Evolutionary conservation across 768 basidiomycete genomes (phyloP).

Genomic region (Cystobasidium tubakii): DNA sequence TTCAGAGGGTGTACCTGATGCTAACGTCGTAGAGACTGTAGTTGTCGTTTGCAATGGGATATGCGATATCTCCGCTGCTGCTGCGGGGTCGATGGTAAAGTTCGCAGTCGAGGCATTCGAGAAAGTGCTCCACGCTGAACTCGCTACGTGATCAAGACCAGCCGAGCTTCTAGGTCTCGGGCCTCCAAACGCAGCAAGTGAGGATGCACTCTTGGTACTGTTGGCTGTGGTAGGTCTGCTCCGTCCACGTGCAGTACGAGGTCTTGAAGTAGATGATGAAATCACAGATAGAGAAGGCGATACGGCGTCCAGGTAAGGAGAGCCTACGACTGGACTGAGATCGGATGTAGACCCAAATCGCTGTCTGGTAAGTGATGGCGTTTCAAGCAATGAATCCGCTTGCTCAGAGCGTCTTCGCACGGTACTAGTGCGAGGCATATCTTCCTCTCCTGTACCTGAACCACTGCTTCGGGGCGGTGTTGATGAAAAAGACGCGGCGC

Average conservation of each 20-base stretch:
- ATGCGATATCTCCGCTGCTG: not conserved
- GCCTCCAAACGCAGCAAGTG: not conserved
- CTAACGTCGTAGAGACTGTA: not conserved
- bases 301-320: not conserved
- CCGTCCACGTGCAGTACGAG: not conserved
- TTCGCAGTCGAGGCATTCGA: not conserved
- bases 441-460: not conserved
- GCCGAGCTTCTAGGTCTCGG: not conserved
- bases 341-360: not conserved
- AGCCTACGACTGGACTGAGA: slow-evolving; percentile 5
- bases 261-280: not conserved
- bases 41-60: not conserved
- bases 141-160: not conserved
- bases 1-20: not conserved
- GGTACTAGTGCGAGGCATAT: not conserved
- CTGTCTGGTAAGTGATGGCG: slow-evolving; percentile 1
- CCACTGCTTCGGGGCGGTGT: not conserved
- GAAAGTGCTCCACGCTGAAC: not conserved
- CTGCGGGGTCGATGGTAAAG: not conserved
- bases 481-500: not conserved
- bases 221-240: not conserved
- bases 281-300: slow-evolving; percentile 14
- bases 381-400: not conserved
- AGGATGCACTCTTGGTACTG: not conserved
- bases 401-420: slow-evolving; percentile 29